Base-by-base conservation (phyloP, 257 asterid genomes). In the Salvia splendens region DNA sequence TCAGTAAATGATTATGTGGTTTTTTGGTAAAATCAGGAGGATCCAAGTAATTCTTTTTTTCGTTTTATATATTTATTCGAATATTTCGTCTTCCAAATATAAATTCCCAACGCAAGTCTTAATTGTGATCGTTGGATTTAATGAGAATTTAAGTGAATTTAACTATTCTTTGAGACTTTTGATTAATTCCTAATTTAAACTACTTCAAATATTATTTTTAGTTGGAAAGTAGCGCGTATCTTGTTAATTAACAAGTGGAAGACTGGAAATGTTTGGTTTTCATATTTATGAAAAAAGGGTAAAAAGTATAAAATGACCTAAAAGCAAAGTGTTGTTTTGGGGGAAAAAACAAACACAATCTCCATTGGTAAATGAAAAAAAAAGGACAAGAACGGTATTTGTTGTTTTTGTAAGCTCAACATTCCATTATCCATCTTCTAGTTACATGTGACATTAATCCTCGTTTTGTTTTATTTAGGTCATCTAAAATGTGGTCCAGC, bases 381-480 rank as follows among this genome's bases (percentile, higher is more conserved):
- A 24, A 76, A 4, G 69, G 56, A 59, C 73, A 57, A 35, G 40
- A 33, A 43, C 2, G 71, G 65, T 32, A 43, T 49, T 38, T 65
- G 5, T 48, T 59, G 71, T 65, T 33, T 65, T 65, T 65, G 57
- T 67, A 47, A 67, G 47, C 40, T 76, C 36, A 70, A 80, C 84
- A 80, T 80, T 80, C 83, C 42, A 52, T 52, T 41, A 73, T 75
- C 75, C 57, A 67, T 24, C 65, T 70, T 74, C 70, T 63, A 41
- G 49, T 62, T 28, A 33, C 81, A 81, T 82, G 84, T 77, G 80
- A 73, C 48, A 67, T 53, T 73, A 78, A 70, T 68, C 72, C 73
- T 68, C 30, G 54, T 62, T 28, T 69, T 41, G 43, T 70, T 56
- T 58, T 56, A 52, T 70, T 68, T 76, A 78, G 85, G 80, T 76